A percentile compares a stretch with the other conserved stretches of the same genome.
Conservation (phyloP, 1,284 basidiomycete species). For the Malassezia slooffiae region DNA sequence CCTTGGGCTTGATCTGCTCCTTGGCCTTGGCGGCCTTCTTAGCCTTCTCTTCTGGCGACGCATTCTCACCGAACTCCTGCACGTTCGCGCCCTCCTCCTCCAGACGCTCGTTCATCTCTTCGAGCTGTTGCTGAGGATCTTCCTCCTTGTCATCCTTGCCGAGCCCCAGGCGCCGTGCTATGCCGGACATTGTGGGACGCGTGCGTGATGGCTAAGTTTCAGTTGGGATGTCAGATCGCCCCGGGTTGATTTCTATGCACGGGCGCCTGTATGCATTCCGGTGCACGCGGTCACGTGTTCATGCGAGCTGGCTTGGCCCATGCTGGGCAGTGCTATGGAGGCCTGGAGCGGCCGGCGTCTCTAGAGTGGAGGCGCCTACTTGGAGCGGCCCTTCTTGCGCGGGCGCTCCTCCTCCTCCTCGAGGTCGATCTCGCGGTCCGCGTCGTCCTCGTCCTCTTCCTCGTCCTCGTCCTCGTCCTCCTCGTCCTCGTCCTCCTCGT, state of each 20-base stretch:
- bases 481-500: slow-evolving; percentile 30
- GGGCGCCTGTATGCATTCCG: too few species aligned
- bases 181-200: too few species aligned
- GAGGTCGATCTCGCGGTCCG: slow-evolving; percentile 37
- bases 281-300: too few species aligned
- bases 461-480: slow-evolving; percentile 29
- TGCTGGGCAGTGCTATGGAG: too few species aligned
- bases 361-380: too few species aligned
- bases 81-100: slow-evolving; percentile 32
- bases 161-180: too few species aligned
- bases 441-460: slow-evolving; percentile 38
- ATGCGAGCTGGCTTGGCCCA: too few species aligned
- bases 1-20: slow-evolving; percentile 25
- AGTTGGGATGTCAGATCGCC: too few species aligned
- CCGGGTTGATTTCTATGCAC: too few species aligned
- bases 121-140: slow-evolving; percentile 16
- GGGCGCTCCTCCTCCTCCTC: slow-evolving; percentile 36
- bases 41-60: slow-evolving; percentile 37
- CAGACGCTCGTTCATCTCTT: slow-evolving; percentile 15
- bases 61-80: slow-evolving; percentile 34
- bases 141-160: slow-evolving; percentile 21
- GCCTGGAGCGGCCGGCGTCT: too few species aligned
- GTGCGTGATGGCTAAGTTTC: too few species aligned
- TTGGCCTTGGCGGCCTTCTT: slow-evolving; percentile 25
- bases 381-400: slow-evolving; percentile 32